A percentile compares a stretch with the other conserved stretches of the same genome.
Evolutionary conservation across 2,329 filamentous ascomycete species (phyloP).

Genomic region (Bipolaris cookei): DNA sequence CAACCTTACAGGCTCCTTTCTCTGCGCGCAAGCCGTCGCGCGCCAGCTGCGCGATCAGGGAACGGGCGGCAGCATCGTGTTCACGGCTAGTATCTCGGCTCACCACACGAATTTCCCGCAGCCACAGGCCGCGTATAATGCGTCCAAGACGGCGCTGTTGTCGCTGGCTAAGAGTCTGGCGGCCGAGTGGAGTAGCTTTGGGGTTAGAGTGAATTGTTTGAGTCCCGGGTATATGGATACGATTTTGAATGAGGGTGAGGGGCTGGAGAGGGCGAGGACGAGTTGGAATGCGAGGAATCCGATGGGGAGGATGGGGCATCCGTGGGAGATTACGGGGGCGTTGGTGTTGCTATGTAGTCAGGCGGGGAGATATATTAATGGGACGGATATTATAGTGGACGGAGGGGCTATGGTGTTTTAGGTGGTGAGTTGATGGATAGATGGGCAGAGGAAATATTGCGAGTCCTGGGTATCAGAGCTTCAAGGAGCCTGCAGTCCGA

Average conservation of each 20-base stretch:
- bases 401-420: conserved; percentile 54
- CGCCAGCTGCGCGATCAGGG: conserved; percentile 49
- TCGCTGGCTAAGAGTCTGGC: conserved; percentile 69
- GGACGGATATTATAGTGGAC: conserved; percentile 69
- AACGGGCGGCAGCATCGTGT: conserved; percentile 66
- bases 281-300: conserved; percentile 68
- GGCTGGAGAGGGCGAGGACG: conserved; percentile 59
- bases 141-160: conserved; percentile 70
- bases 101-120: conserved; percentile 75
- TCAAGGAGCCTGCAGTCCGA: too few species aligned
- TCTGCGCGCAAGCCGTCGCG: conserved; percentile 70
- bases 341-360: conserved; percentile 66
- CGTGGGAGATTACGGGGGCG: conserved; percentile 67
- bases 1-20: conserved; percentile 73
- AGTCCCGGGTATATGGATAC: conserved; percentile 81
- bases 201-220: conserved; percentile 73
- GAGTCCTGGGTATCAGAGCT: too few species aligned
- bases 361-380: conserved; percentile 72
- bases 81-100: conserved; percentile 72
- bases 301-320: conserved; percentile 68
- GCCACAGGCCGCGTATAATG: conserved; percentile 75
- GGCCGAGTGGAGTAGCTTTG: conserved; percentile 74
- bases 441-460: too few species aligned
- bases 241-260: conserved; percentile 70
- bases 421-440: too few species aligned